Percentiles rank a stretch among this genome's conserved stretches.
phyloP scores from a whole-genome alignment of 2,329 filamentous ascomycete species.

The Fusarium kyushuense region DNA sequence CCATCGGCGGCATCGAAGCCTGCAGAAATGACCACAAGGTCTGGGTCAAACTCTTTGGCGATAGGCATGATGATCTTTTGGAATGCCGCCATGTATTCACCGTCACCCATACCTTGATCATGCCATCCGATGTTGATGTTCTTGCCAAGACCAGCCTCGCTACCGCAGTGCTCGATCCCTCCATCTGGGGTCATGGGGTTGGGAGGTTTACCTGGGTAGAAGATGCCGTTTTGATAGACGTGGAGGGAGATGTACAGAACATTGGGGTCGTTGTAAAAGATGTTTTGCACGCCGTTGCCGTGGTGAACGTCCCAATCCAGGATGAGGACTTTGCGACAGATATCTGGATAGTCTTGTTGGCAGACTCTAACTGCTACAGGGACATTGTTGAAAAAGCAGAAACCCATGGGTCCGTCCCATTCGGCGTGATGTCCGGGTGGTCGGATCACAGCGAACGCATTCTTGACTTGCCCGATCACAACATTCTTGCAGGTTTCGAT shows the following conservation, averaged over 20 bases:
- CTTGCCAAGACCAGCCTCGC: constrained; percentile 66
- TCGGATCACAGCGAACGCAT: constrained; percentile 93
- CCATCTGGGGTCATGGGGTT: constrained; percentile 70
- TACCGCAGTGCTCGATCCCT: constrained; percentile 70
- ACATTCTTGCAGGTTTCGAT: constrained; percentile 98
- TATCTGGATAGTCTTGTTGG: constrained; percentile 81
- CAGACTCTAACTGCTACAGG: constrained; percentile 91
- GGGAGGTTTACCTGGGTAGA: constrained; percentile 81
- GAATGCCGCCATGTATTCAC: constrained; percentile 96
- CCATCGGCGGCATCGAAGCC: constrained; percentile 96
- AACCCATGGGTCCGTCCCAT: constrained; percentile 85
- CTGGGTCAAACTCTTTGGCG: constrained; percentile 90
- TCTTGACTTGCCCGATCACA: constrained; percentile 84
- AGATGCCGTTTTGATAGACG: constrained; percentile 83
- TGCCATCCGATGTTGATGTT: constrained; percentile 78
- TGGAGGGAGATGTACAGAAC: constrained; percentile 96
- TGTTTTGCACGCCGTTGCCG: constrained; percentile 95
- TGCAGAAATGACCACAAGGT: constrained; percentile 93
- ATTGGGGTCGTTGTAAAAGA: constrained; percentile 94
- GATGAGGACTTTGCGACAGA: constrained; percentile 89
- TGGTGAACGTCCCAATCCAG: constrained; percentile 89
- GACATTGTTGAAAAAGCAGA: constrained; percentile 98
- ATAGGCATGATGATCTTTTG: constrained; percentile 98
- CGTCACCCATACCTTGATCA: constrained; percentile 88
- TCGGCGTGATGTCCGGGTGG: constrained; percentile 97